A percentile compares a stretch with the other conserved stretches of the same genome.
Conservation (phyloP, 768 basidiomycete species). For the Trametes cubensis region DNA sequence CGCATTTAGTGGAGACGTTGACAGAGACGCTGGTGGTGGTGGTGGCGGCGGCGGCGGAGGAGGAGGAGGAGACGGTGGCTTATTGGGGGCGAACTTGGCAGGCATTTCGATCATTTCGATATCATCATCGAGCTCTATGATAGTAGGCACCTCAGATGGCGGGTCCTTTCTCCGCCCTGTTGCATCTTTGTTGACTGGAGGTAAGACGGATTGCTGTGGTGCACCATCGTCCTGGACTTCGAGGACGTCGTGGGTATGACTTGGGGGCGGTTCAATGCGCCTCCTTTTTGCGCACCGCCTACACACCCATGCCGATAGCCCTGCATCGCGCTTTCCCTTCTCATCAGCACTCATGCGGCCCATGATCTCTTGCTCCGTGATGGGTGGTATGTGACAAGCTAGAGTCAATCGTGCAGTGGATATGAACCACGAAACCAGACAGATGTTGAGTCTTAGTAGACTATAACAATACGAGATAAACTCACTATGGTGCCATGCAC, state of each 20-base stretch:
- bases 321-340: conserved; percentile 3
- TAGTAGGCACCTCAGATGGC: neutral
- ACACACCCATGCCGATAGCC: conserved; percentile 22
- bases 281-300: conserved; percentile 15
- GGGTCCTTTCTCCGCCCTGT: too few species aligned
- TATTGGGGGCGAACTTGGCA: neutral
- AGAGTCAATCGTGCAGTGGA: neutral
- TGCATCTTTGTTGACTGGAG: too few species aligned
- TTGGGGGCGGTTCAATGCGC: conserved; percentile 1
- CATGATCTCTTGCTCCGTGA: conserved; percentile 19
- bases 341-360: conserved; percentile 17
- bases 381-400: conserved; percentile 27
- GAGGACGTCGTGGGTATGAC: neutral
- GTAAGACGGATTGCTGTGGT: too few species aligned
- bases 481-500: conserved; percentile 27
- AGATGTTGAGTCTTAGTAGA: neutral
- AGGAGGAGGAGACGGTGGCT: neutral
- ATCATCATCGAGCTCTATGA: conserved; percentile 2
- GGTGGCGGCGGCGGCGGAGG: too few species aligned
- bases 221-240: neutral
- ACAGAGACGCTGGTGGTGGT: too few species aligned
- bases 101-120: neutral
- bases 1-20: neutral
- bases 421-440: too few species aligned
- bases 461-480: neutral